Conservation (phyloP, 129 eudicot genomes). For the Logfia minima region DNA sequence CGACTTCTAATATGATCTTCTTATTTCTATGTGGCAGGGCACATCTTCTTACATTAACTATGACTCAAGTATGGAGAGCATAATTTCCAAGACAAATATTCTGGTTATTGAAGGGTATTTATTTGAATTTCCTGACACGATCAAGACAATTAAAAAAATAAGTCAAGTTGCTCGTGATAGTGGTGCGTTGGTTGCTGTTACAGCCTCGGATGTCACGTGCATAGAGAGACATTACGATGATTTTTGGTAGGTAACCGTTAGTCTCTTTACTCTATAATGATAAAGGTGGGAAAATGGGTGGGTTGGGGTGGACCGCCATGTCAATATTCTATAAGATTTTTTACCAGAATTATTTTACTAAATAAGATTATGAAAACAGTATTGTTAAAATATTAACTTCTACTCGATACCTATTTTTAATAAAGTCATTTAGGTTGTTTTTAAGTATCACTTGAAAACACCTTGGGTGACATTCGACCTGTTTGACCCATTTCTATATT, state of each 20-base stretch:
- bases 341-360: not conserved
- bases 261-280: not conserved
- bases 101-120: slow-evolving; percentile 91
- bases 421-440: not conserved
- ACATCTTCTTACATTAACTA: slow-evolving; percentile 75
- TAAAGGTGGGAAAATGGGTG: slow-evolving; percentile 10
- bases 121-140: slow-evolving; percentile 93
- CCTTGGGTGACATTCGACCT: not conserved
- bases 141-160: slow-evolving; percentile 72
- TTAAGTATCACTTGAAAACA: not conserved
- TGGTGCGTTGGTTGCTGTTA: slow-evolving; percentile 91
- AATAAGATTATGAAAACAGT: not conserved
- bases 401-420: not conserved
- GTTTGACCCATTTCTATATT: not conserved
- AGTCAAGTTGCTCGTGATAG: slow-evolving; percentile 81
- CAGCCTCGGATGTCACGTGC: slow-evolving; percentile 96
- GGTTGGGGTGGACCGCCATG: not conserved
- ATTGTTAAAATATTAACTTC: not conserved
- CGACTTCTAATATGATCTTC: slow-evolving; percentile 22
- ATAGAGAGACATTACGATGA: slow-evolving; percentile 96
- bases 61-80: slow-evolving; percentile 65
- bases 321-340: not conserved
- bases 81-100: slow-evolving; percentile 78
- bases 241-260: slow-evolving; percentile 60
- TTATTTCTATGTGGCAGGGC: slow-evolving; percentile 57